Evolutionary conservation across 2,329 filamentous ascomycete genomes (phyloP), one percentile per base, ranked within the genome.

Genomic region (Rasamsonia emersonii): DNA sequence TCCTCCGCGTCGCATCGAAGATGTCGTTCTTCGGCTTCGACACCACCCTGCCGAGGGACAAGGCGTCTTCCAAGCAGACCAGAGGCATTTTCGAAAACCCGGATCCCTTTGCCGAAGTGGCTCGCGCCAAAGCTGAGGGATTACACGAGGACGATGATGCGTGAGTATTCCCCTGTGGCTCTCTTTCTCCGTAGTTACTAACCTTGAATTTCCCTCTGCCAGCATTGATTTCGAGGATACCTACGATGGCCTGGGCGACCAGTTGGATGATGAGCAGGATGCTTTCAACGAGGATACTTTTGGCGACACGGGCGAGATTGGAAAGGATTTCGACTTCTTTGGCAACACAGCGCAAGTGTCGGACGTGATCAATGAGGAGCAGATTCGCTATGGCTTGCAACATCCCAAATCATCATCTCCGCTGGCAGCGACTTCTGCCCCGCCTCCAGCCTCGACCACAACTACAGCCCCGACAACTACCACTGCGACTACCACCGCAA

Each of bases 271-370:
- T 56, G 80, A 83, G 13, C 84, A 89, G 51, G 91, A 98, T 67
- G 86, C 75, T 30, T 86, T 95, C 70, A 98, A 98, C 59, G 86
- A 96, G 49, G 91, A 96, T 55, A 98, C 91, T 2, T 98, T 98
- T 54, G 84, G 75, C 38, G 62, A 60, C 36, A 71, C 56, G 11
- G 44, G 56, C 21, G 59, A 68, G 8, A 75, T 91, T 37, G 88
- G 88, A 53, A 93, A 84, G 56, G 89, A 98, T 59, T 96, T 96
- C 50, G 91, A 98, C 59, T 98, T 96, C 62, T 93, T 93, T 44
- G 88, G 88, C 24, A 79, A 84, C 51, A 98, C 91, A 5, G 88
- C 88, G 36, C 78, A 88, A 59, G 83, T 94, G 24, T 73, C 86
- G 13, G 73, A 79, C 61, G 86, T 82, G 20, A 82, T 98, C 46